Conservation (phyloP, 495 filamentous ascomycete species). For the Penicillium malachiteum region DNA sequence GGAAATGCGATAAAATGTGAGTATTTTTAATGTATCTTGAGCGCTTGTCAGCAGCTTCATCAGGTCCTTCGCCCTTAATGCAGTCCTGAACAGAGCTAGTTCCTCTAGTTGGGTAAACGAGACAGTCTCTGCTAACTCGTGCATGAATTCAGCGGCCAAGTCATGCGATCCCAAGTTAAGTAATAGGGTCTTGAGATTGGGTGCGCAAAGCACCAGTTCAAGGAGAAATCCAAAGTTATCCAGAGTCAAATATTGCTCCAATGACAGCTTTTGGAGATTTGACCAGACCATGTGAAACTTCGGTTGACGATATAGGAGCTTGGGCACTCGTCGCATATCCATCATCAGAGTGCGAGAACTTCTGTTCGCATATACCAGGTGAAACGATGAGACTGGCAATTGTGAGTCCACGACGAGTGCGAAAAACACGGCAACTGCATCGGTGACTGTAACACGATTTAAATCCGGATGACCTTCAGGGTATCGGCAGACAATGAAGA, state of each 20-base stretch:
- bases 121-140: slow-evolving; percentile 24
- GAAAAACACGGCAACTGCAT: slow-evolving; percentile 28
- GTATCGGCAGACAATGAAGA: slow-evolving; percentile 32
- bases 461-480: slow-evolving; percentile 30
- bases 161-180: slow-evolving; percentile 27
- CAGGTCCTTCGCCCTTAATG: slow-evolving; percentile 17
- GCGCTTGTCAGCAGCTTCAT: slow-evolving; percentile 13
- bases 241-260: slow-evolving; percentile 29
- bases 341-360: slow-evolving; percentile 29
- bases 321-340: slow-evolving; percentile 33
- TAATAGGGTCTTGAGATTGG: slow-evolving; percentile 21
- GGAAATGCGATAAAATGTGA: slow-evolving; percentile 25
- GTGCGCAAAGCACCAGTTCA: slow-evolving; percentile 25
- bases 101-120: slow-evolving; percentile 20
- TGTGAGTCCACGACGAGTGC: slow-evolving; percentile 21
- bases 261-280: slow-evolving; percentile 24
- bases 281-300: slow-evolving; percentile 24
- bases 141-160: slow-evolving; percentile 27
- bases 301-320: slow-evolving; percentile 28
- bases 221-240: slow-evolving; percentile 31
- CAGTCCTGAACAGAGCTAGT: slow-evolving; percentile 24
- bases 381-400: slow-evolving; percentile 24
- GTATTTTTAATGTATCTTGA: slow-evolving; percentile 9
- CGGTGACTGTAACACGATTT: slow-evolving; percentile 25
- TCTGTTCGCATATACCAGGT: slow-evolving; percentile 27